Percentiles rank a stretch among this genome's conserved stretches.
phyloP scores from a whole-genome alignment of 805 yeast genomes.

The Yamadazyma kitorensis region DNA sequence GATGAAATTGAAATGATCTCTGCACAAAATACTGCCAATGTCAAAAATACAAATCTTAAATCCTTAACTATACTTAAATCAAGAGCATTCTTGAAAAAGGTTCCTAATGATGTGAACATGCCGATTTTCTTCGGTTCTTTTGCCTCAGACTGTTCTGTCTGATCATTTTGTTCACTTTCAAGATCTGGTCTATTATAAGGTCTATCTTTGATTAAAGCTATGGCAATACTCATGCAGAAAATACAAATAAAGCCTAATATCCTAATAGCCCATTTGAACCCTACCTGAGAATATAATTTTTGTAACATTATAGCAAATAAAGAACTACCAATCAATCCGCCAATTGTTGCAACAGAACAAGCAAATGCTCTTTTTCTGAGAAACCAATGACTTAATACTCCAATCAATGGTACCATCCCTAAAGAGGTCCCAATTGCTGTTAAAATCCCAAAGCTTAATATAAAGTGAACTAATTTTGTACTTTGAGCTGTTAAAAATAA shows the following conservation, averaged over 20 bases:
- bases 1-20: slow-evolving; percentile 53
- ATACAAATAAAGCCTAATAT: slow-evolving; percentile 21
- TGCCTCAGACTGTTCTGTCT: no score
- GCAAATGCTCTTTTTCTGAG: slow-evolving; percentile 24
- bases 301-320: slow-evolving; percentile 25
- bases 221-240: slow-evolving; percentile 17
- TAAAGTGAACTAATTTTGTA: slow-evolving; percentile 23
- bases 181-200: no score
- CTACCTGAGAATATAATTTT: slow-evolving; percentile 21
- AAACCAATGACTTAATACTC: slow-evolving; percentile 27
- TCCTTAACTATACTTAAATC: slow-evolving; percentile 23
- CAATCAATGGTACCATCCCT: slow-evolving; percentile 28
- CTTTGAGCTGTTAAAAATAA: slow-evolving; percentile 24
- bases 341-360: slow-evolving; percentile 26
- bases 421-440: slow-evolving; percentile 28
- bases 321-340: slow-evolving; percentile 30
- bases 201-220: slow-evolving; percentile 20
- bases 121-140: no score
- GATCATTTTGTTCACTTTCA: no score
- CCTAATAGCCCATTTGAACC: slow-evolving; percentile 29
- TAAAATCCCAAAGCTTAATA: slow-evolving; percentile 23
- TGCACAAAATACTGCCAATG: slow-evolving; percentile 22
- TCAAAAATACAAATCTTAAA: slow-evolving; percentile 18
- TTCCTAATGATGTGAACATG: no score
- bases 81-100: slow-evolving; percentile 29